These are phyloP conservation scores for Glycine soja DNA, from an alignment of 306 rosid species.

Conservation along the genomic window DNA sequence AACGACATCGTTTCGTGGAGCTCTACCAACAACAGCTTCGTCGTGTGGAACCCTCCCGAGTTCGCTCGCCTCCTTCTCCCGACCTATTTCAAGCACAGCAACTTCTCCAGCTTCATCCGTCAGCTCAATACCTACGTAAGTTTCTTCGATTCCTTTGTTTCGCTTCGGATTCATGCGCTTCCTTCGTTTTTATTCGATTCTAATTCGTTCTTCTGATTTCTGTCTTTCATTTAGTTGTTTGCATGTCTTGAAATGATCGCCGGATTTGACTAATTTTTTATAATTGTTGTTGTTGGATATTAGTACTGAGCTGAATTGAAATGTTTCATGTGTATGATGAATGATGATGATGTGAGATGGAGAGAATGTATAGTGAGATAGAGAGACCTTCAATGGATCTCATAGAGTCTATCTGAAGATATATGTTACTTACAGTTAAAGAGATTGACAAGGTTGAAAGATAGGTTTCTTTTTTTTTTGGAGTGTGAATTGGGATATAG, in stretches of 20 bases:
- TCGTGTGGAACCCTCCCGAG: constrained; percentile 95
- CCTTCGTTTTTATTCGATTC: not conserved
- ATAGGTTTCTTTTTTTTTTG: not conserved
- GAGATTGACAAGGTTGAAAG: not conserved
- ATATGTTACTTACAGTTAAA: constrained; percentile 20
- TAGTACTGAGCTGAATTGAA: constrained; percentile 1
- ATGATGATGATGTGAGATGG: constrained; percentile 19
- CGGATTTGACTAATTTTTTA: not conserved
- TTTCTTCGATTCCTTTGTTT: not conserved
- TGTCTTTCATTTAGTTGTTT: not conserved
- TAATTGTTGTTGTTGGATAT: not conserved
- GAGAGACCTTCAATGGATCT: constrained; percentile 40
- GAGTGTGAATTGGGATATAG: constrained; percentile 17
- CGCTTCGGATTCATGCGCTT: not conserved
- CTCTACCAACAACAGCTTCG: constrained; percentile 71
- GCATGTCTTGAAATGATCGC: not conserved
- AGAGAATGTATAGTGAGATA: constrained; percentile 8
- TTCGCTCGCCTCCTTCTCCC: constrained; percentile 88
- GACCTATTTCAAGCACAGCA: constrained; percentile 88
- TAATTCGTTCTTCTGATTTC: constrained; percentile 17
- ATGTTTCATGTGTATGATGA: not conserved
- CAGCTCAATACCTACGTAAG: constrained; percentile 97
- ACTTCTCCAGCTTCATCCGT: constrained; percentile 98
- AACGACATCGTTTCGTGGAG: constrained; percentile 93
- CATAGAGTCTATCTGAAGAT: constrained; percentile 20